Percentiles rank a stretch among this genome's conserved stretches.
These are phyloP conservation scores for Berberis vulgaris DNA, from an alignment of 164 flowering plant genomes.

Conservation along the genomic window DNA sequence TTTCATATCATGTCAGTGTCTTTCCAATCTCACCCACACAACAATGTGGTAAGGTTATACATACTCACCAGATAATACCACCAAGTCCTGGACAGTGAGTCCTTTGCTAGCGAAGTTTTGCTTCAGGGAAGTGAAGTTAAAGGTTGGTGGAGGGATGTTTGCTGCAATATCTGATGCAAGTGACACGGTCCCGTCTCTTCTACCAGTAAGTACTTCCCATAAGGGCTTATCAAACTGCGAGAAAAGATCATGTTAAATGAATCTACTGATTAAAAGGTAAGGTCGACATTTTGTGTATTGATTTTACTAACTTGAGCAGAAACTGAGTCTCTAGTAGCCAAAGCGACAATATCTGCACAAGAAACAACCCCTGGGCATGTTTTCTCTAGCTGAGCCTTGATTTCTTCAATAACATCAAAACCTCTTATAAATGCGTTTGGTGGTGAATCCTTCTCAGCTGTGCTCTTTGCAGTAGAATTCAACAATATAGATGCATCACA, in stretches of 20 bases:
- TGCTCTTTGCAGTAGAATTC: constrained; percentile 20
- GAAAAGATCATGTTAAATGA: not conserved
- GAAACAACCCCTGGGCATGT: constrained; percentile 42
- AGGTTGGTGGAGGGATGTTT: constrained; percentile 33
- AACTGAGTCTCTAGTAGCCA: constrained; percentile 58
- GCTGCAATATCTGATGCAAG: constrained; percentile 20
- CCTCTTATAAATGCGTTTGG: constrained; percentile 35
- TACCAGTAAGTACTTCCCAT: constrained; percentile 51
- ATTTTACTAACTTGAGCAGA: constrained; percentile 34
- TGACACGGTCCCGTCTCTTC: constrained; percentile 54
- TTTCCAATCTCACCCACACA: no score
- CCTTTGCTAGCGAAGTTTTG: constrained; percentile 26
- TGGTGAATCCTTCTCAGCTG: constrained; percentile 31
- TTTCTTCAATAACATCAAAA: constrained; percentile 40
- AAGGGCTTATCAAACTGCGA: constrained; percentile 25
- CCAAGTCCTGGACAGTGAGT: constrained; percentile 38
- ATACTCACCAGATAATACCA: constrained; percentile 33
- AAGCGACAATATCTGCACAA: constrained; percentile 62
- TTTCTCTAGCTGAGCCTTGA: constrained; percentile 28
- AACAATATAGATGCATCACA: constrained; percentile 47
- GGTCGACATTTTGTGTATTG: not conserved
- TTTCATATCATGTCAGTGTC: no score
- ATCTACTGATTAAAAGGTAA: not conserved
- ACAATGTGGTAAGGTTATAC: no score
- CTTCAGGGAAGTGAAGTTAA: constrained; percentile 30